Base-by-base conservation (phyloP, 768 basidiomycete genomes). In the Chiua virens region DNA sequence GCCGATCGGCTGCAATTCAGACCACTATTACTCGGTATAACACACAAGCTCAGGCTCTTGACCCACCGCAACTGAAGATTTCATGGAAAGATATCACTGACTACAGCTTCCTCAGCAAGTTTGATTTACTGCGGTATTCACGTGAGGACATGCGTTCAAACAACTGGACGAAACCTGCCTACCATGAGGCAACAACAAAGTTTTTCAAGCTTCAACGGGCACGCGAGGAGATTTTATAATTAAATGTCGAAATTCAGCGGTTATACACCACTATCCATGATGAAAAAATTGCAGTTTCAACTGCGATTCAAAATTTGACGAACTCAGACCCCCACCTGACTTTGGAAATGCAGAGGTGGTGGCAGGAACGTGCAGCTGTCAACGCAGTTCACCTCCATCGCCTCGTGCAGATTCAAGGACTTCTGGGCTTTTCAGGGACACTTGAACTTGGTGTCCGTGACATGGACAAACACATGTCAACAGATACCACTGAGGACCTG, bases 1-100 rank as follows among this genome's bases (percentile, higher is more conserved):
- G 50, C 0, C 53, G 63, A 13, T 64, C 57, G 2, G 49, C 64
- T 13, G 64, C 70, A 3, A 65, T 72, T 38, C 49, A 45, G 9
- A 65, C 52, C n/a, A 65, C 67, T 0, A 53, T 72, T 17, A 39
- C 37, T 1, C 35, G 53, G 27, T 71, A 69, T 55, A 72, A 71
- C 43, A 35, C 39, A 1, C 54, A 51, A 13, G 66, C 66, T 5
- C 43, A 40, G 1, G 42, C 57, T 4, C 61, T 62, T 9, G 50
- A 60, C 15, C 58, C 57, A 3, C 62, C 62, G 1, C 41, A 28
- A 14, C 44, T 56, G 15, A 34, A 34, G 5, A 43, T 64, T 20
- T 47, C 47, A 2, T 64, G 55, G 53, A 53, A 51, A 8, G 48
- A 61, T 5, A 55, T 61, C 30, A 47, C 49, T 6, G 46, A 52